Percentiles rank a stretch among this genome's conserved stretches.
Conservation (phyloP, 306 rosid genomes). For the Lathyrus oleraceus region DNA sequence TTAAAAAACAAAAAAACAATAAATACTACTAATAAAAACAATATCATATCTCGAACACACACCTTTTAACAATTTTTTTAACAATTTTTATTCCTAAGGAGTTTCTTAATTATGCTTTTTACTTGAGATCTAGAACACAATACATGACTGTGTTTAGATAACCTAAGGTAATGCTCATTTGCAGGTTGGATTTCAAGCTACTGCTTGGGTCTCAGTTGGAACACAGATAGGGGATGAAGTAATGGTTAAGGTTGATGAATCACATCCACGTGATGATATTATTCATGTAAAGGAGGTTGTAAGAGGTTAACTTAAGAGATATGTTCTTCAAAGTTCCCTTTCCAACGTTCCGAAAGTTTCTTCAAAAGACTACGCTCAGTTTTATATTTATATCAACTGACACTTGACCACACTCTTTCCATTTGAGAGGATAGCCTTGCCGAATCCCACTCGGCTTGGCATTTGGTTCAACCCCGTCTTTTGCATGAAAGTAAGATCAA, state of each 20-base stretch:
- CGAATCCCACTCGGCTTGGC: slow-evolving; percentile 3
- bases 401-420: neutral
- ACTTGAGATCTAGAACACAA: neutral
- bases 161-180: slow-evolving; percentile 19
- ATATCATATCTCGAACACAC: too few species aligned
- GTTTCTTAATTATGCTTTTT: neutral
- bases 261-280: slow-evolving; percentile 87
- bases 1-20: too few species aligned
- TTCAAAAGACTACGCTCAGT: slow-evolving; percentile 31
- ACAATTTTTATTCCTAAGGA: slow-evolving; percentile 1
- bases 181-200: slow-evolving; percentile 88
- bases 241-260: slow-evolving; percentile 71
- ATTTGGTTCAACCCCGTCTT: slow-evolving; percentile 2
- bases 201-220: slow-evolving; percentile 74
- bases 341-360: neutral
- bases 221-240: slow-evolving; percentile 81
- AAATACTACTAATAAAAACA: too few species aligned
- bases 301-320: slow-evolving; percentile 36
- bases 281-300: slow-evolving; percentile 70
- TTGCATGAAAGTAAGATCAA: slow-evolving; percentile 28
- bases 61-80: slow-evolving; percentile 2
- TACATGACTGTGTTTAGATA: neutral
- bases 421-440: slow-evolving; percentile 2
- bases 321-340: slow-evolving; percentile 4
- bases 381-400: neutral